Percentiles rank a stretch among this genome's conserved stretches.
Conservation (phyloP, 371 early-diverging fungal genomes). For the Lichtheimia corymbifera region DNA sequence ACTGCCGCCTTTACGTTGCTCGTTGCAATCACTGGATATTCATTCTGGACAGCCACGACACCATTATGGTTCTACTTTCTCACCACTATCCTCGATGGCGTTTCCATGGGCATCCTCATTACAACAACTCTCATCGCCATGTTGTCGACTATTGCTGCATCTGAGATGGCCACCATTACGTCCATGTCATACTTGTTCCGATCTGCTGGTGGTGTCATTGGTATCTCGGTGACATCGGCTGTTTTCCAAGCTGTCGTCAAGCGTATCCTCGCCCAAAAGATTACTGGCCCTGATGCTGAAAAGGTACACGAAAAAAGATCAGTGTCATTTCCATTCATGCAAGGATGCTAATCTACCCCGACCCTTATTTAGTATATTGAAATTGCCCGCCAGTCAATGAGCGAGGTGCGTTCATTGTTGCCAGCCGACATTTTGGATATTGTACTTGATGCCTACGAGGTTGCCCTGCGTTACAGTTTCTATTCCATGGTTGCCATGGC, state of each 20-base stretch:
- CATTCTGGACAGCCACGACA: slow-evolving; percentile 22
- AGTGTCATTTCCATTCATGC: too few relatives aligned
- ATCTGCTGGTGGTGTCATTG: slow-evolving; percentile 45
- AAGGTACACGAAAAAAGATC: slow-evolving; percentile 10
- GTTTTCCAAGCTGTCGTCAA: slow-evolving; percentile 44
- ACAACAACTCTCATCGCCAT: slow-evolving; percentile 52
- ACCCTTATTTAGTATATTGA: slow-evolving; percentile 36
- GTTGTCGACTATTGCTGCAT: slow-evolving; percentile 42
- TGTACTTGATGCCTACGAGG: slow-evolving; percentile 43
- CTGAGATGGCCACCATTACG: slow-evolving; percentile 56
- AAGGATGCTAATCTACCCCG: neutral
- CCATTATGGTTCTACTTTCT: slow-evolving; percentile 20
- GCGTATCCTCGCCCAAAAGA: slow-evolving; percentile 22
- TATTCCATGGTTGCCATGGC: slow-evolving; percentile 30
- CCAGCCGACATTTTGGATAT: slow-evolving; percentile 35
- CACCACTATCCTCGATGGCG: slow-evolving; percentile 42
- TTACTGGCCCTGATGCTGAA: slow-evolving; percentile 34
- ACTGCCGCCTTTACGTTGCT: slow-evolving; percentile 16
- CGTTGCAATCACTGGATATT: slow-evolving; percentile 26
- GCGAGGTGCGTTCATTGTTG: slow-evolving; percentile 37
- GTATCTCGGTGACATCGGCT: slow-evolving; percentile 40
- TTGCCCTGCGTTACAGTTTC: slow-evolving; percentile 38
- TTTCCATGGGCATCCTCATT: slow-evolving; percentile 40
- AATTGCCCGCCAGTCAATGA: slow-evolving; percentile 49
- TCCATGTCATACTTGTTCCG: slow-evolving; percentile 51